Base-by-base conservation (phyloP, 768 basidiomycete species). In the Hygrophorus russula region DNA sequence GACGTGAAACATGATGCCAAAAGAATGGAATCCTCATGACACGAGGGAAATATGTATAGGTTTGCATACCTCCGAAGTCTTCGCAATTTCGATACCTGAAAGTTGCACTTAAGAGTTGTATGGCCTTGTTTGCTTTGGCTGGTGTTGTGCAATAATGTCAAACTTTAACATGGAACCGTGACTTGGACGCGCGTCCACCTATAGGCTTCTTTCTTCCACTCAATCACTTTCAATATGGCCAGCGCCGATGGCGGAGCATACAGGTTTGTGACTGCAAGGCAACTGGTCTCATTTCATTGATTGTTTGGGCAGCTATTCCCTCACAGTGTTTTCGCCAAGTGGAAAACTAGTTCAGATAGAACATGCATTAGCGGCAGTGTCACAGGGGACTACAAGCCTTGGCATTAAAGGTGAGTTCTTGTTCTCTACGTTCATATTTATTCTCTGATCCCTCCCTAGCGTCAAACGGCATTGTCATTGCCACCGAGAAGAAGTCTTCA, bases 331-430 rank as follows among this genome's bases (percentile, higher is more conserved):
- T 78, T 96, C 92, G 31, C 96, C 96, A 42, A 96, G 92, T 55
- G 94, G 94, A 51, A 96, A 92, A 74, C 78, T 99, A 40, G 94
- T 99, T 47, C 96, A 99, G 71, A 99, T 99, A 60, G 96, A 99
- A 70, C 96, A 99, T 67, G 96, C 96, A 36, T 71, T 99, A 48
- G 96, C 96, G 44, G 93, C 93, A 27, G 94, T 98, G 46, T 78
- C 87, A 17, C 84, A 87, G 53, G 94, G 94, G 46, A 93, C 92
- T 36, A 98, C 96, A 34, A 92, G 89, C 65, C 78, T 99, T 36
- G 96, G 96, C 43, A 97, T 99, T 63, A 98, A 98, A 74, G 96
- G 96, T 93, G 54, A 49, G 67, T 56, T 41, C 39, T 29, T 41
- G 17, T 39, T 35, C 30, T 46, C 41, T 48, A 40, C 45, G 45